Evolutionary conservation across 495 filamentous ascomycete species (phyloP).

Genomic region (Lasiosphaeria ovina): DNA sequence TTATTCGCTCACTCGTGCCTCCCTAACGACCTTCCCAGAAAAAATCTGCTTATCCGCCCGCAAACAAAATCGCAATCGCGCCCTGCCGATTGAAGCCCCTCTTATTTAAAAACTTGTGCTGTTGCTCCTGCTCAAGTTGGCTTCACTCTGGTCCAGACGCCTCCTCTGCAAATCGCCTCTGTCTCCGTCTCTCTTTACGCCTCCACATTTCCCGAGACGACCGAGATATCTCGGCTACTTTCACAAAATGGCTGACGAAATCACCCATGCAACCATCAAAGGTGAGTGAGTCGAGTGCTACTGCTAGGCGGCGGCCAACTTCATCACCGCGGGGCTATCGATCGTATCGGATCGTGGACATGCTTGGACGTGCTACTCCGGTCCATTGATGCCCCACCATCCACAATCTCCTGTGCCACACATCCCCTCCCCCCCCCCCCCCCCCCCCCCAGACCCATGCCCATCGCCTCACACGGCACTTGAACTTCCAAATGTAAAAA

Average conservation of each 20-base stretch:
- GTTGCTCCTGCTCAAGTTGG: slow-evolving; percentile 12
- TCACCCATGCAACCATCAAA: slow-evolving; percentile 36
- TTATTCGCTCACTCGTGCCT: slow-evolving; percentile 14
- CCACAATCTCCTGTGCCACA: slow-evolving; percentile 19
- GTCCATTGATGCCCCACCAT: slow-evolving; percentile 20
- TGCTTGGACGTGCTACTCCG: background rate
- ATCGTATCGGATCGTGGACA: background rate
- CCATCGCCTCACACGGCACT: background rate
- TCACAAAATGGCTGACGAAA: slow-evolving; percentile 33
- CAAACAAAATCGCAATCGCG: slow-evolving; percentile 1
- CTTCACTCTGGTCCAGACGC: slow-evolving; percentile 18
- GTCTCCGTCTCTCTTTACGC: background rate
- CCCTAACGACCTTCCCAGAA: background rate
- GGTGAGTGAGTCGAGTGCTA: slow-evolving; percentile 18
- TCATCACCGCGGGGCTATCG: background rate
- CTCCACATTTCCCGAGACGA: background rate
- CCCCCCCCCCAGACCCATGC: no score
- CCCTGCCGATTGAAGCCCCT: background rate
- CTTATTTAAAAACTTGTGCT: background rate
- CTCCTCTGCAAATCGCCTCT: slow-evolving; percentile 18
- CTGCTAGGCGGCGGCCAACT: no score
- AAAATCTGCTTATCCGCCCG: background rate
- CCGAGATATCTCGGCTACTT: slow-evolving; percentile 13
- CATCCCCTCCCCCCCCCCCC: background rate
- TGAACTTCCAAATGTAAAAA: background rate